A percentile compares a stretch with the other conserved stretches of the same genome.
phyloP scores from a whole-genome alignment of 1,284 basidiomycete genomes.

The Leccinum subrobustum region DNA sequence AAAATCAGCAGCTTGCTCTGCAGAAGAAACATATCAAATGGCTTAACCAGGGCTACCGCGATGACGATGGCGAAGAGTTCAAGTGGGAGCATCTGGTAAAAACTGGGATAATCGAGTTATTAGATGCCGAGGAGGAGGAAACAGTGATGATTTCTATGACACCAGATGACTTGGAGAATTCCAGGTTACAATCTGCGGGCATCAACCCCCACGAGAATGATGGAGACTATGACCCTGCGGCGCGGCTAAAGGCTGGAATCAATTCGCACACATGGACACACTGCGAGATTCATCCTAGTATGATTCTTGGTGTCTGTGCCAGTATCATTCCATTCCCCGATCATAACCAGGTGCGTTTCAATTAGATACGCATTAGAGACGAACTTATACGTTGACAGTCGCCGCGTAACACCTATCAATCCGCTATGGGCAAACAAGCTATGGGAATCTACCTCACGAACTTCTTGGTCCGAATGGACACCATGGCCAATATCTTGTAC shows the following conservation, averaged over 20 bases:
- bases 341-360: conserved; percentile 85
- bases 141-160: conserved; percentile 99
- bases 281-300: conserved; percentile 98
- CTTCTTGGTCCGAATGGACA: conserved; percentile 96
- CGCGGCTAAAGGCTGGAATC: conserved; percentile 79
- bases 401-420: conserved; percentile 99
- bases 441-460: conserved; percentile 99
- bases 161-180: conserved; percentile 90
- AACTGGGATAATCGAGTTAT: conserved; percentile 87
- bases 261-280: conserved; percentile 95
- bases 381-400: conserved; percentile 53
- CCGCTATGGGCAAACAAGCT: conserved; percentile 99
- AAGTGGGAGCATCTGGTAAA: conserved; percentile 88
- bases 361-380: conserved; percentile 2
- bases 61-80: conserved; percentile 61
- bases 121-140: conserved; percentile 99
- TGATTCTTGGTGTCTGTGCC: conserved; percentile 98
- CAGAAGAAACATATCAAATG: conserved; percentile 85
- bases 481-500: conserved; percentile 98
- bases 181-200: conserved; percentile 65
- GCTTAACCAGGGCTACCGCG: conserved; percentile 53
- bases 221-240: conserved; percentile 81
- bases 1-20: conserved; percentile 81
- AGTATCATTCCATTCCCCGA: conserved; percentile 99
- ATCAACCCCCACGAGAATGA: conserved; percentile 61